Evolutionary conservation across 805 yeast genomes (phyloP).

Genomic region (Metschnikowia continentalis): DNA sequence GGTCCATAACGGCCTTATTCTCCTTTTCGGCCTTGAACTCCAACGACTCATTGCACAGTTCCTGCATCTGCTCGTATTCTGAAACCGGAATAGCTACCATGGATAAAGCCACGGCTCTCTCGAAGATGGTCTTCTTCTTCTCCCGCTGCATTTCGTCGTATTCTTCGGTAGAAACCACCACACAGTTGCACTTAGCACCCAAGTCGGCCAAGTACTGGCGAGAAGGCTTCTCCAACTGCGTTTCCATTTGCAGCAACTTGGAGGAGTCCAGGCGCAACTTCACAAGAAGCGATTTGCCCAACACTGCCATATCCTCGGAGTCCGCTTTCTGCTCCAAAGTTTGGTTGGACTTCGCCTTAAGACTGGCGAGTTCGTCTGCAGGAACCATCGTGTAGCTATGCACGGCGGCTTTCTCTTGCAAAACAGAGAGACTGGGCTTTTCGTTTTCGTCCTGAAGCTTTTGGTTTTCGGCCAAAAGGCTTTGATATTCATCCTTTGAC

Average conservation of each 20-base stretch:
- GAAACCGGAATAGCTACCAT: slow-evolving; percentile 9
- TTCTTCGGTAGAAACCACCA: slow-evolving; percentile 5
- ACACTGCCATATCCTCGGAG: slow-evolving; percentile 13
- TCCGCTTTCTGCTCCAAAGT: slow-evolving; percentile 17
- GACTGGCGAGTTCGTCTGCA: slow-evolving; percentile 9
- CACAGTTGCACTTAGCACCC: slow-evolving; percentile 7
- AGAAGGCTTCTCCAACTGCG: slow-evolving; percentile 10
- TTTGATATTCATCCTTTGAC: slow-evolving; percentile 7
- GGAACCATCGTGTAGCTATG: slow-evolving; percentile 9
- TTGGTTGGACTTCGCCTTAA: slow-evolving; percentile 10
- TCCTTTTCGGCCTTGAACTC: slow-evolving; percentile 10
- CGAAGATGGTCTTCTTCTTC: slow-evolving; percentile 11
- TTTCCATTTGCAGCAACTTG: slow-evolving; percentile 3
- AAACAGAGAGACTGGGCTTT: slow-evolving; percentile 7
- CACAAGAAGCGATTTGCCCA: slow-evolving; percentile 18
- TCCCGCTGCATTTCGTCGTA: slow-evolving; percentile 5
- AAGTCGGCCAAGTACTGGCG: slow-evolving; percentile 4
- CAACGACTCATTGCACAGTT: slow-evolving; percentile 6
- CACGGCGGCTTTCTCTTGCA: slow-evolving; percentile 9
- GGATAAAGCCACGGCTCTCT: slow-evolving; percentile 11
- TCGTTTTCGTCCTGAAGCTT: slow-evolving; percentile 1
- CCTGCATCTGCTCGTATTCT: slow-evolving; percentile 8
- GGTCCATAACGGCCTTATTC: slow-evolving; percentile 6
- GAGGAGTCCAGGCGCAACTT: slow-evolving; percentile 9
- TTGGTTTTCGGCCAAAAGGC: slow-evolving; percentile 3